These are phyloP conservation scores for Elongisporangium anandrum DNA, from an alignment of 352 stramenopile genomes.

Conservation along the genomic window DNA sequence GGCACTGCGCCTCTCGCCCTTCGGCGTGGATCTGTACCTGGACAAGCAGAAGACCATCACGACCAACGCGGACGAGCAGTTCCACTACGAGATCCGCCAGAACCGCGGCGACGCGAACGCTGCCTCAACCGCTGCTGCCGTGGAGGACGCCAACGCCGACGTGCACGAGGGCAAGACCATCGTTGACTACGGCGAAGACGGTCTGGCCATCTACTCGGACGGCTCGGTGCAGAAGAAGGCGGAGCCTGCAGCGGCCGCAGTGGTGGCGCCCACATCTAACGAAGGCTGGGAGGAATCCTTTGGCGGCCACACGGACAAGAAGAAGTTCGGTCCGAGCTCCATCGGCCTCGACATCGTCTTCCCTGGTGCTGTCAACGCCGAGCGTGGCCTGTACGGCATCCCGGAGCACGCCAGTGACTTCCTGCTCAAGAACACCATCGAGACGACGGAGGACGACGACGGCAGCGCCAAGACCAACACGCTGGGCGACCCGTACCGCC, in stretches of 20 bases:
- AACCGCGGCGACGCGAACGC: conserved; percentile 48
- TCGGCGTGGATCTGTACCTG: conserved; percentile 67
- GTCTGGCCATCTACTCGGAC: conserved; percentile 96
- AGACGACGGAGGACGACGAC: conserved; percentile 12
- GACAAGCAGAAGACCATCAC: conserved; percentile 59
- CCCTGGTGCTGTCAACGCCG: conserved; percentile 41
- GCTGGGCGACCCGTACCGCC: conserved; percentile 94
- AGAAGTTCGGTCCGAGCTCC: conserved; percentile 86
- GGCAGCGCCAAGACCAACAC: conserved; percentile 19
- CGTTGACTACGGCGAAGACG: conserved; percentile 97
- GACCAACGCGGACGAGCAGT: conserved; percentile 57
- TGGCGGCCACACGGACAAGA: conserved; percentile 87
- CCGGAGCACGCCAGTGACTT: conserved; percentile 96
- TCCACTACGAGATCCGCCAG: conserved; percentile 72
- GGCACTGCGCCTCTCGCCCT: conserved; percentile 40
- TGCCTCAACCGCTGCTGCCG: conserved; percentile 12
- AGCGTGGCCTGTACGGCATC: conserved; percentile 93
- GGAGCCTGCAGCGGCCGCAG: conserved; percentile 13
- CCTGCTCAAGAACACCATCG: conserved; percentile 90
- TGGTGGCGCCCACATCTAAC: conserved; percentile 34
- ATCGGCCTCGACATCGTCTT: conserved; percentile 97
- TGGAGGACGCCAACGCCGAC: conserved; percentile 35
- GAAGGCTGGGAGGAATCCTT: conserved; percentile 96
- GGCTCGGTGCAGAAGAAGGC: conserved; percentile 81
- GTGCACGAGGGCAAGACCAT: conserved; percentile 91